Conservation (phyloP, 345 rosid genomes). For the Rhizophora apiculata region DNA sequence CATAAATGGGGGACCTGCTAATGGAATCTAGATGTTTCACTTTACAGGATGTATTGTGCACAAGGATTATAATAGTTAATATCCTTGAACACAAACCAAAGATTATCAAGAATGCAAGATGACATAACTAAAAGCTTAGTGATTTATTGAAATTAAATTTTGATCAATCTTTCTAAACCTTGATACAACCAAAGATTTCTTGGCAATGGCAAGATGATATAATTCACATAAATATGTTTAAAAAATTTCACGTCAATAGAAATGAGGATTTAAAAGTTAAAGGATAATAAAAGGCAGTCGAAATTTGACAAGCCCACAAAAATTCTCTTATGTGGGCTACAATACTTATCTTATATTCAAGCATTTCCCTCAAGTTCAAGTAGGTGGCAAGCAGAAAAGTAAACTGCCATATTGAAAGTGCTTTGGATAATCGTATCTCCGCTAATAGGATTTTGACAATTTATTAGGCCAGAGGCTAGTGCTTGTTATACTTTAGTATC, state of each 20-base stretch:
- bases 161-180: neutral
- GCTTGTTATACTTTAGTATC: too few relatives aligned
- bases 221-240: neutral
- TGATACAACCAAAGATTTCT: neutral
- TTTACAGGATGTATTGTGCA: slow-evolving; percentile 49
- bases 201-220: neutral
- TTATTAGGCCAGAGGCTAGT: too few relatives aligned
- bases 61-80: neutral
- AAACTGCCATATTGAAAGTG: too few relatives aligned
- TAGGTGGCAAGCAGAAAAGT: too few relatives aligned
- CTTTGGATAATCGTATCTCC: too few relatives aligned
- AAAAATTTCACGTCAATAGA: neutral
- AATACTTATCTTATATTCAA: too few relatives aligned
- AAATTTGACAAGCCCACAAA: too few relatives aligned
- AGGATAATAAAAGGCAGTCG: too few relatives aligned
- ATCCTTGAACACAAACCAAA: neutral
- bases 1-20: slow-evolving; percentile 33
- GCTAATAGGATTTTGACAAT: too few relatives aligned
- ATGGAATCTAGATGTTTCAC: slow-evolving; percentile 35
- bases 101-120: neutral
- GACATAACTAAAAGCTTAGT: neutral
- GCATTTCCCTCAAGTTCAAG: too few relatives aligned
- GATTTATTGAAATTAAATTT: neutral
- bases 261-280: neutral
- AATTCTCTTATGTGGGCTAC: too few relatives aligned